Percentiles rank a stretch among this genome's conserved stretches.
Evolutionary conservation across 768 basidiomycete species (phyloP).

Genomic region (Dentipellis fragilis): DNA sequence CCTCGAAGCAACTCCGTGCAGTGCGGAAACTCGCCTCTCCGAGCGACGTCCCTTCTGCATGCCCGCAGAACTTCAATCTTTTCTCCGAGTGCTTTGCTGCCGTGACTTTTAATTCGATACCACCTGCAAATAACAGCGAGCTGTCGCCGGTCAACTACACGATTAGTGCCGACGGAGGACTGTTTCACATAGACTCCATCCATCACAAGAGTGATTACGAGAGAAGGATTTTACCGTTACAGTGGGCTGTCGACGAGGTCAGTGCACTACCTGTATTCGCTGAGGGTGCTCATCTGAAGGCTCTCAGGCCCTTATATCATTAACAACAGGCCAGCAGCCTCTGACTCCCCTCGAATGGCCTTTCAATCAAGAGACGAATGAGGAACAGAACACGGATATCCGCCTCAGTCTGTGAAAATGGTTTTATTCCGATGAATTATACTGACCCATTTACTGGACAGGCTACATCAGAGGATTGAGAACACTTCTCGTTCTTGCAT

Average conservation of each 20-base stretch:
- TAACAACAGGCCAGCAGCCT: constrained; percentile 45
- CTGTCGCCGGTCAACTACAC: constrained; percentile 52
- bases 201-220: constrained; percentile 63
- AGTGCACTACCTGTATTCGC: constrained; percentile 7
- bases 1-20: constrained; percentile 31
- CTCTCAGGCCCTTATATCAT: constrained; percentile 59
- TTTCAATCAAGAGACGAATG: constrained; percentile 57
- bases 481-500: constrained; percentile 52
- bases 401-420: constrained; percentile 40
- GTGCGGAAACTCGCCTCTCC: constrained; percentile 40
- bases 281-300: neutral
- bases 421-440: neutral
- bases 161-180: constrained; percentile 55
- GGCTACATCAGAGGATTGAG: constrained; percentile 57
- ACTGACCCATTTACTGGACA: constrained; percentile 14
- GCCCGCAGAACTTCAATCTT: constrained; percentile 66
- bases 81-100: constrained; percentile 65
- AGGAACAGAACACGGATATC: constrained; percentile 42
- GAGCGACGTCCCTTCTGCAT: constrained; percentile 41
- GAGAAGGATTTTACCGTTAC: constrained; percentile 55
- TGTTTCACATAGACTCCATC: constrained; percentile 54
- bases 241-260: constrained; percentile 70
- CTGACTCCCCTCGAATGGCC: constrained; percentile 65
- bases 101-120: constrained; percentile 50
- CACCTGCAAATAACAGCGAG: constrained; percentile 21